Base-by-base conservation (phyloP, 73 alveolate species). In the Paramecium caudatum region DNA sequence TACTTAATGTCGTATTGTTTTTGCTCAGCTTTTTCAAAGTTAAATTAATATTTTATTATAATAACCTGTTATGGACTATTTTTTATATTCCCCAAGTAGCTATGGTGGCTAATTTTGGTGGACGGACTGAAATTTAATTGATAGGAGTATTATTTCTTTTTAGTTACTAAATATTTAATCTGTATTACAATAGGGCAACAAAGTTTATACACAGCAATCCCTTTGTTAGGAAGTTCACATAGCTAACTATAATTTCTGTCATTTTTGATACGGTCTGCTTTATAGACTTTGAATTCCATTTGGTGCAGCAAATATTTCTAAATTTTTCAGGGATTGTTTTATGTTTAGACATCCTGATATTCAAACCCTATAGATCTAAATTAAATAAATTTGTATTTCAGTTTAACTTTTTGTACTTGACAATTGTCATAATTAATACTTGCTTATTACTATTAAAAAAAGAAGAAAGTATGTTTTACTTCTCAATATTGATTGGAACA, bases 81-180 rank as follows among this genome's bases (percentile, higher is more conserved):
- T 55, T 55, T 55, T 55, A 55, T 55, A 55, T 55, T 27, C 80
- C 80, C 12, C 30, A 55, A 55, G 80, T 55, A 55, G 80, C 45
- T 0, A 55, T 55, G 80, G 46, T 55, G 8, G 23, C 46, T 27
- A 55, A 21, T 55, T 55, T 43, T 27, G 23, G 46, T 27, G 46
- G 12, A 21, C 23, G 30, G 23, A 23, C 30, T 55, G 80, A 43
- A 55, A 55, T 55, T 12, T 55, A 37, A 55, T 27, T 55, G 8
- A 27, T 55, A 27, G 80, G 80, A 55, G 30, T 55, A 19, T 23
- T 55, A 25, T 12, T 55, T 1, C 46, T 55, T 23, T 55, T 55
- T 55, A 27, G 23, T 55, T 27, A 27, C 30, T 43, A 27, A 23
- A 43, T 55, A 3, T 55, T 55, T 55, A 55, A 55, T 21, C 41